Conservation (phyloP, 352 stramenopile genomes). For the Phytophthora chlamydospora region DNA sequence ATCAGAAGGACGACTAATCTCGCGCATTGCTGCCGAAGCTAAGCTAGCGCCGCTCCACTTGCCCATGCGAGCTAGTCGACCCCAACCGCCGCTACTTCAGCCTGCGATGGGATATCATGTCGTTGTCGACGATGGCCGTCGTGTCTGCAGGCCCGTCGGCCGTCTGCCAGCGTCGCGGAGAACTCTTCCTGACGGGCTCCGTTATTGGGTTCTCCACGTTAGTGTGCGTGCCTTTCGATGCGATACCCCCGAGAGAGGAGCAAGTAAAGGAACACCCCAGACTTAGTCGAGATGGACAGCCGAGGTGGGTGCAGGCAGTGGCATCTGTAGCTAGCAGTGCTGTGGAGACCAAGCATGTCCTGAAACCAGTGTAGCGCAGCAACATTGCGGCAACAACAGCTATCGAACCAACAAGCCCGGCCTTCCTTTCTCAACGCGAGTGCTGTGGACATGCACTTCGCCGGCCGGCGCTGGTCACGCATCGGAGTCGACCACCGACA, state of each 20-base stretch:
- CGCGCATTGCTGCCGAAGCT: too few relatives aligned
- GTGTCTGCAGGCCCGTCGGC: too few relatives aligned
- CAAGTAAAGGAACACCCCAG: conserved; percentile 1
- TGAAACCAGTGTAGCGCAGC: background rate
- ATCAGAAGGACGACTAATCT: too few relatives aligned
- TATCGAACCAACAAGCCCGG: too few relatives aligned
- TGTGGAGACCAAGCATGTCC: too few relatives aligned
- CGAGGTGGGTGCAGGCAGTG: too few relatives aligned
- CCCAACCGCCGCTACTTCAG: too few relatives aligned
- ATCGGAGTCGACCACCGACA: conserved; percentile 1
- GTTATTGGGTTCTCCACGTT: conserved; percentile 10
- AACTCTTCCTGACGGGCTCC: conserved; percentile 5
- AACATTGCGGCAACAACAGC: background rate
- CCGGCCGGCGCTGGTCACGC: background rate
- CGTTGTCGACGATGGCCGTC: too few relatives aligned
- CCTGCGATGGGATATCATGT: too few relatives aligned
- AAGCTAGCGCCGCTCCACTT: too few relatives aligned
- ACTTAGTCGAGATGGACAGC: conserved; percentile 6
- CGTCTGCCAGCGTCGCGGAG: conserved; percentile 4
- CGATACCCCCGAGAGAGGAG: conserved; percentile 2
- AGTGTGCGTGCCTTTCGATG: conserved; percentile 5
- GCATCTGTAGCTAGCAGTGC: too few relatives aligned
- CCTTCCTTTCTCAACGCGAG: background rate
- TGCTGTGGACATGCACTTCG: background rate
- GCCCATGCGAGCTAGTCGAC: too few relatives aligned